Evolutionary conservation across 2,329 filamentous ascomycete genomes (phyloP), one percentile per base, ranked within the genome.

Genomic region (Diaporthe citri): DNA sequence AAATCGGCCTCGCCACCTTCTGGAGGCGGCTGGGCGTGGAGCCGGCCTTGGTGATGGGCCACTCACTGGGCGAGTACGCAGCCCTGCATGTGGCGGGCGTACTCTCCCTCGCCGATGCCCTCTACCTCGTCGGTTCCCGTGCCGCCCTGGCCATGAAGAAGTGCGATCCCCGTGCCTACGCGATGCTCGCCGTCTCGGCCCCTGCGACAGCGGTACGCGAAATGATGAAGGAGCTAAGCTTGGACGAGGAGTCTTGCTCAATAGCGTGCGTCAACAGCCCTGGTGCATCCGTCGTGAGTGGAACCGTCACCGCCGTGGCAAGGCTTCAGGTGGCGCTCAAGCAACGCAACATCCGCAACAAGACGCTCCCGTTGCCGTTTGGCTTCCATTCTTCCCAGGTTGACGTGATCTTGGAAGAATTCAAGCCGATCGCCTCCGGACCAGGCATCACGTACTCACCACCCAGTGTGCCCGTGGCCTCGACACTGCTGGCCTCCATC

Each of bases 241-340:
- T 36, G 39, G 39, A 9, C 31, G 77, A 79, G 13, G 76, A 78
- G 80, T 85, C 82, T 17, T 80, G 86, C 55, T 86, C 87, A 34
- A 77, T 88, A 28, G 91, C 93, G 15, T 95, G 94, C 83, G 88
- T 94, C 79, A 96, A 96, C 78, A 90, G 91, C 0, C 90, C 91
- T 0, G 86, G 89, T 60, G 92, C 94, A 79, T 94, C 91, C 20
- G 94, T 95, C 5, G 85, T 95, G 15, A 82, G 82, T 9, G 87
- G 86, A 6, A 77, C 78, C 0, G 82, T 83, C 3, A 80, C 80
- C 0, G 82, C 87, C 41, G 10, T 64, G 59, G 25, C 39, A 7
- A n/a, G 10, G 25, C 13, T 64, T 4, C 59, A 64, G 41, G 59
- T 88, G 15, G 57, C 66, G 31, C 39, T 66, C 8, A 66, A 73